Evolutionary conservation across 2,329 filamentous ascomycete genomes (phyloP).

Genomic region (Fusarium goolgardi): DNA sequence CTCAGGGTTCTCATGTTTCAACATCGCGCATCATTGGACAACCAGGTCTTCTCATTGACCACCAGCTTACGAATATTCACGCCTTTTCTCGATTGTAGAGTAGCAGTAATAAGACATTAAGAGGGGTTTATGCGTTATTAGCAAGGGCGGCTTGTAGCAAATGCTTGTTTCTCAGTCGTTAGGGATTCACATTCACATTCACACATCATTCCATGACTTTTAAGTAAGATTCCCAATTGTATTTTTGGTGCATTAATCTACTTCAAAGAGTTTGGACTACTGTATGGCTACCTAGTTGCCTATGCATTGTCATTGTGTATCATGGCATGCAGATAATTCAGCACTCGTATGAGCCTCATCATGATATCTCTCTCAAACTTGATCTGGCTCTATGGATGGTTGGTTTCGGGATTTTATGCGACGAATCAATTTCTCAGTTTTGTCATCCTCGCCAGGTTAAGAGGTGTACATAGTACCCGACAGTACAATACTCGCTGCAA

Average conservation of each 20-base stretch:
- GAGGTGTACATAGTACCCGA: not conserved
- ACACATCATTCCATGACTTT: not conserved
- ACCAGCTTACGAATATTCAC: slow-evolving; percentile 34
- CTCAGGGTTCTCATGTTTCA: slow-evolving; percentile 46
- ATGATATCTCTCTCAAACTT: slow-evolving; percentile 9
- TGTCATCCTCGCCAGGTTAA: slow-evolving; percentile 34
- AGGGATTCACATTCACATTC: slow-evolving; percentile 4
- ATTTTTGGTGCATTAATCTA: not conserved
- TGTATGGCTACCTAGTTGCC: not conserved
- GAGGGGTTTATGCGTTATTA: slow-evolving; percentile 5
- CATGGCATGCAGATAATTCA: not conserved
- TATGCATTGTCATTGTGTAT: not conserved
- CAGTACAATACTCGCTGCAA: not conserved
- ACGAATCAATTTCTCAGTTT: slow-evolving; percentile 39
- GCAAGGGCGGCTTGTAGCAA: slow-evolving; percentile 8
- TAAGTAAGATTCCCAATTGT: not conserved
- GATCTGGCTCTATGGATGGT: not conserved
- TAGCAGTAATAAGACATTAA: slow-evolving; percentile 16
- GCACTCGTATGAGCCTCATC: not conserved
- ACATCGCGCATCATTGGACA: slow-evolving; percentile 36
- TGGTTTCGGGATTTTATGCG: slow-evolving; percentile 8
- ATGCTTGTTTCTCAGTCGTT: slow-evolving; percentile 1
- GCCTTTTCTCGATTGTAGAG: slow-evolving; percentile 8
- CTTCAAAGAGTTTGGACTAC: not conserved
- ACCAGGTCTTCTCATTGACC: slow-evolving; percentile 26